phyloP scores from a whole-genome alignment of 148 eudicot genomes.

The Pharnaceum exiguum region DNA sequence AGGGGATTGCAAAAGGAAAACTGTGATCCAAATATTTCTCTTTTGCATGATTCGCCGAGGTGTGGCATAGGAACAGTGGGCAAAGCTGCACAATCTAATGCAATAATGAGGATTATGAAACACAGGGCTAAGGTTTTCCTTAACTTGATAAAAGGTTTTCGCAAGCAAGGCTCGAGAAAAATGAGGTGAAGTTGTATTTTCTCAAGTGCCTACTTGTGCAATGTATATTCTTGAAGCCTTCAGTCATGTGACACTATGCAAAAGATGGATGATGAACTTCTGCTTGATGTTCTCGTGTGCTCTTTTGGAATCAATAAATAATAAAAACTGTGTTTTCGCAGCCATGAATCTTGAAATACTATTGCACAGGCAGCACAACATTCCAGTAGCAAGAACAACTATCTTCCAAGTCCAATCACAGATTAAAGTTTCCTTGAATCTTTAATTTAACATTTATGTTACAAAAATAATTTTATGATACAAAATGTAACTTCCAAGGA shows the following conservation, averaged over 20 bases:
- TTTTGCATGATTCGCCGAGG: constrained; percentile 25
- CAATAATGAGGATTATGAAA: constrained; percentile 24
- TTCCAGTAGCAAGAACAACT: constrained; percentile 8
- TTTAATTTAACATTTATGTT: constrained; percentile 11
- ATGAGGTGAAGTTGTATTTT: constrained; percentile 3
- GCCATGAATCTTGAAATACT: too few species aligned
- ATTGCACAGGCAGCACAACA: not conserved
- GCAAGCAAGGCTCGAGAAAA: constrained; percentile 18
- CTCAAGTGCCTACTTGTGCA: too few species aligned
- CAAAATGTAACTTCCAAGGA: constrained; percentile 8
- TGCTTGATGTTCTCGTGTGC: too few species aligned
- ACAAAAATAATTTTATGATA: constrained; percentile 17
- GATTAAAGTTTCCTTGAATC: constrained; percentile 6
- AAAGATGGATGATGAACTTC: too few species aligned
- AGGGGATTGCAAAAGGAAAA: constrained; percentile 28
- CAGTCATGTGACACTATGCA: too few species aligned
- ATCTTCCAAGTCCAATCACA: constrained; percentile 6
- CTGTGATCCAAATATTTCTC: constrained; percentile 18
- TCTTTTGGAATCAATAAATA: too few species aligned
- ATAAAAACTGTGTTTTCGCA: too few species aligned
- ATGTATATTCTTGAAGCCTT: too few species aligned
- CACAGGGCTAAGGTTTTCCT: constrained; percentile 30
- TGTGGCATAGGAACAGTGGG: constrained; percentile 15
- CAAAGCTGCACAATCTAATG: constrained; percentile 1
- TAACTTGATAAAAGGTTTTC: constrained; percentile 32